Evolutionary conservation across 148 eudicot species (phyloP).

Genomic region (Euryodendron excelsum): DNA sequence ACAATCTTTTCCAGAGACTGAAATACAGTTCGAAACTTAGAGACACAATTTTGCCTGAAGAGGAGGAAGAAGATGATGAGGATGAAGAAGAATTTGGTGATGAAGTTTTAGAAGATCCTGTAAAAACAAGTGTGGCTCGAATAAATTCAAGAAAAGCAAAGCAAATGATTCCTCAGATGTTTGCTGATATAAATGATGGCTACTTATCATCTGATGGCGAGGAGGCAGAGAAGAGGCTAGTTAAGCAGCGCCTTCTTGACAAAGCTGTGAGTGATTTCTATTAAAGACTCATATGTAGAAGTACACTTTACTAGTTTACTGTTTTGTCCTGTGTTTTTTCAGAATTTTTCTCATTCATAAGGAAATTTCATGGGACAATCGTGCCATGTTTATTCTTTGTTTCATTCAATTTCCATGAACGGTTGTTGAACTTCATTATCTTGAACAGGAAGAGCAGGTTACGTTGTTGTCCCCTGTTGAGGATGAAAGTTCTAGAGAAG

Average conservation of each 20-base stretch:
- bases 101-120: slow-evolving; percentile 31
- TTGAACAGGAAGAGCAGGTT: slow-evolving; percentile 43
- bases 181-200: slow-evolving; percentile 74
- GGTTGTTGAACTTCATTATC: slow-evolving; percentile 16
- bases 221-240: slow-evolving; percentile 54
- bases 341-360: no score
- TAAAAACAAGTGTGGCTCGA: slow-evolving; percentile 30
- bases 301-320: no score
- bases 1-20: slow-evolving; percentile 70
- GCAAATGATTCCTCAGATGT: slow-evolving; percentile 75
- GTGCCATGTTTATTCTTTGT: no score
- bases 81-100: slow-evolving; percentile 33
- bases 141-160: slow-evolving; percentile 53
- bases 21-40: slow-evolving; percentile 42
- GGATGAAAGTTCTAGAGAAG: slow-evolving; percentile 71
- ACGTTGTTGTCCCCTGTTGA: slow-evolving; percentile 46
- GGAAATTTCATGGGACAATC: no score
- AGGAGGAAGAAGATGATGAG: slow-evolving; percentile 36
- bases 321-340: no score
- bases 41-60: slow-evolving; percentile 36
- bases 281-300: no score
- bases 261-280: slow-evolving; percentile 41
- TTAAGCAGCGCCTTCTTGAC: slow-evolving; percentile 47
- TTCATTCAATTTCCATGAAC: not conserved
- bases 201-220: slow-evolving; percentile 79